phyloP scores from a whole-genome alignment of 495 filamentous ascomycete species.

The Sordaria brevicollis region DNA sequence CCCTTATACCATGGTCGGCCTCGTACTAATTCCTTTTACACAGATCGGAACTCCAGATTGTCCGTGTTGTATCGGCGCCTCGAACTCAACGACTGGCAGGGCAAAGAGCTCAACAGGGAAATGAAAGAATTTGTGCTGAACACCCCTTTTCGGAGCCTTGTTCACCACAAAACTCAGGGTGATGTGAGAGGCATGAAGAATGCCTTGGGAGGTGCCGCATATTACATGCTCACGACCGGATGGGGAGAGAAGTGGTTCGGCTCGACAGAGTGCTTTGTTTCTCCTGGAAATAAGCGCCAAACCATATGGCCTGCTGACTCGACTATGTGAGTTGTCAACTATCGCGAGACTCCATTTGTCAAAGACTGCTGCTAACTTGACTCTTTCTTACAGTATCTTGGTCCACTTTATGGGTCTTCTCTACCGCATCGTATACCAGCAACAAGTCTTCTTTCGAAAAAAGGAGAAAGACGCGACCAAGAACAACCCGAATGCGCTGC shows the following conservation, averaged over 20 bases:
- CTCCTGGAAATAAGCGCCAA: not conserved
- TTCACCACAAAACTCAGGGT: not conserved
- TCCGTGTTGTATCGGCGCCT: not conserved
- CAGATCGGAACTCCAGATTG: not conserved
- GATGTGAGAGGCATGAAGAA: not conserved
- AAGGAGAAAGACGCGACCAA: not conserved
- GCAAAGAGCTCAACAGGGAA: not conserved
- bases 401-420: not conserved
- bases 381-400: not conserved
- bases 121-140: not conserved
- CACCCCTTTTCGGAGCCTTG: not conserved
- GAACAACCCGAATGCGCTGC: not conserved
- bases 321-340: not conserved
- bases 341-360: not conserved
- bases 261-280: not conserved
- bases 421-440: not conserved
- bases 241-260: slow-evolving; percentile 3
- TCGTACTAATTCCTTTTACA: not conserved
- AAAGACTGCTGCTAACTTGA: not conserved
- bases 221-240: not conserved
- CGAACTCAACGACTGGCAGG: not conserved
- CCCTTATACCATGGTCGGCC: not conserved
- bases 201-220: not conserved
- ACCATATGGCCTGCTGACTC: slow-evolving; percentile 1
- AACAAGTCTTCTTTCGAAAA: not conserved